These are phyloP conservation scores for Pseudocercospora vitis DNA, from an alignment of 2,329 filamentous ascomycete genomes.

Conservation along the genomic window DNA sequence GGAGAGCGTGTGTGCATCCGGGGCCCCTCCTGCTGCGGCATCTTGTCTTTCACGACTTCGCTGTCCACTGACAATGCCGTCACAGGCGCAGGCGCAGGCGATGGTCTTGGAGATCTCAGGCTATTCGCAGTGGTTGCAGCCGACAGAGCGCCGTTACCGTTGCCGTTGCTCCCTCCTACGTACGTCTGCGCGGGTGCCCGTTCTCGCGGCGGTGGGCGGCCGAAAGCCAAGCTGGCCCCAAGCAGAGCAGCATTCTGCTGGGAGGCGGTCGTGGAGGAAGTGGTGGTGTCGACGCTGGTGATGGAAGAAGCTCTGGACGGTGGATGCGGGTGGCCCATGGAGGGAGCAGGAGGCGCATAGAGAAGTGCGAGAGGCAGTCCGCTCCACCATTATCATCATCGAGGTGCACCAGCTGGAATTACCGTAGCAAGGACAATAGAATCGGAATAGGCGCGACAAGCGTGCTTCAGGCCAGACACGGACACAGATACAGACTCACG, in stretches of 20 bases:
- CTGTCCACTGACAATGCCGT: slow-evolving; percentile 11
- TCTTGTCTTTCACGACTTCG: slow-evolving; percentile 11
- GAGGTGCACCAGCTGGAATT: no score
- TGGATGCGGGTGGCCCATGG: not conserved
- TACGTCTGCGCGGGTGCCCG: slow-evolving; percentile 15
- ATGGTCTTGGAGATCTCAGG: slow-evolving; percentile 26
- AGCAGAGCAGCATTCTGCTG: slow-evolving; percentile 47
- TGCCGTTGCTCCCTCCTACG: slow-evolving; percentile 20
- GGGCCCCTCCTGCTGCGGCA: slow-evolving; percentile 11
- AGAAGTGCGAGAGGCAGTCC: not conserved
- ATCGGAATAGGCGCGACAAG: no score
- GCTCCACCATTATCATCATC: slow-evolving; percentile 1
- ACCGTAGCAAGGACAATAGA: no score
- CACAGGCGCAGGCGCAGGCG: slow-evolving; percentile 9
- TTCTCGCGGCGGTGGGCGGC: slow-evolving; percentile 32
- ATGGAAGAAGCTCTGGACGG: slow-evolving; percentile 29
- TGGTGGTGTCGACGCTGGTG: slow-evolving; percentile 25
- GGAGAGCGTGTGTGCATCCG: slow-evolving; percentile 25
- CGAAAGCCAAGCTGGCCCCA: slow-evolving; percentile 52
- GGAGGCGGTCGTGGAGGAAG: slow-evolving; percentile 10
- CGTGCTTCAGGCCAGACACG: not conserved
- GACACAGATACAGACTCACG: not conserved
- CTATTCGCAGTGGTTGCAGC: slow-evolving; percentile 42
- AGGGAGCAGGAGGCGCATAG: slow-evolving; percentile 1
- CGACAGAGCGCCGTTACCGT: slow-evolving; percentile 28